These are phyloP conservation scores for Fomitopsis pinicola DNA, from an alignment of 1,284 basidiomycete genomes.

Conservation along the genomic window DNA sequence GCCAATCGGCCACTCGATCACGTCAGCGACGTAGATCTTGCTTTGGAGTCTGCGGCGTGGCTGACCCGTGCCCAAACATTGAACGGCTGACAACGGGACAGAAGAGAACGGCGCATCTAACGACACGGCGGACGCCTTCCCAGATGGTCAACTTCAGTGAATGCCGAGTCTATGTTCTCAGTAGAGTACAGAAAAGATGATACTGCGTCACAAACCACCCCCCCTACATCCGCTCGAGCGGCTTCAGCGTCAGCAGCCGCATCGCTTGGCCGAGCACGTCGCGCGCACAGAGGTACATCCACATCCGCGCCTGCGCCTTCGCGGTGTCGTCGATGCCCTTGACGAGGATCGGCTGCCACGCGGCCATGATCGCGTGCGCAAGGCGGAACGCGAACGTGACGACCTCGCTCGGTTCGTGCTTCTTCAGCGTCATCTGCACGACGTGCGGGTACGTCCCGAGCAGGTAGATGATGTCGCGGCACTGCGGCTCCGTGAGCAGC, in stretches of 20 bases:
- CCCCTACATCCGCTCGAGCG: conserved; percentile 91
- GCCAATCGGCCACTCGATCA: no score
- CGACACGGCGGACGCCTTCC: no score
- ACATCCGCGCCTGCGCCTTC: conserved; percentile 81
- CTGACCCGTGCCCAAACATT: no score
- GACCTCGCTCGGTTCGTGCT: conserved; percentile 87
- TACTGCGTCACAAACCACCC: neutral
- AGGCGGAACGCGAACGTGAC: conserved; percentile 78
- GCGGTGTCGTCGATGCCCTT: conserved; percentile 28
- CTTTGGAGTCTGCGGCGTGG: no score
- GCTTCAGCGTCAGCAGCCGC: conserved; percentile 84
- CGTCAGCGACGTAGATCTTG: no score
- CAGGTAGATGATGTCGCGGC: conserved; percentile 84
- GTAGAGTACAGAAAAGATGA: neutral
- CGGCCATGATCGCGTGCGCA: conserved; percentile 79
- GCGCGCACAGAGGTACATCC: conserved; percentile 85
- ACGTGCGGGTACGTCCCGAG: conserved; percentile 90
- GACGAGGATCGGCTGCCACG: conserved; percentile 70
- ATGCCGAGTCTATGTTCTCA: neutral
- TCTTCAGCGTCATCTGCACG: conserved; percentile 80
- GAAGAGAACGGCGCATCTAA: no score
- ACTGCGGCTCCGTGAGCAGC: conserved; percentile 67
- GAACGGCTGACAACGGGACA: no score
- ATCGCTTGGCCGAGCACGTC: conserved; percentile 88
- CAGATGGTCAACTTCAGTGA: neutral